Evolutionary conservation across 768 basidiomycete species (phyloP), one percentile per base, ranked within the genome.

Genomic region (Boletus barrowsii): DNA sequence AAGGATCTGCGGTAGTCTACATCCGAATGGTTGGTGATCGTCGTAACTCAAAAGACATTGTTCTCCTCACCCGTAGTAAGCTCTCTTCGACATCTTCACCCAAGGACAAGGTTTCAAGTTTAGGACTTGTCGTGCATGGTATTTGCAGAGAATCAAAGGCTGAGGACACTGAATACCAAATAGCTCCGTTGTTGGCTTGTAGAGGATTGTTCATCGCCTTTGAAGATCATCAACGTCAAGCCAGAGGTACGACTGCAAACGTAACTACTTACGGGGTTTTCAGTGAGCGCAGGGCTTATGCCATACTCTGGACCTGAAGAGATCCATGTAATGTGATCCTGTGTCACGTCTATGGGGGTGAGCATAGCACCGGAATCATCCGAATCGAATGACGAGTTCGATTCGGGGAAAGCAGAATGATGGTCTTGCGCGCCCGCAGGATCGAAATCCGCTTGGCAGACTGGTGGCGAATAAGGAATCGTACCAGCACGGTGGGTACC

Each of bases 181-280:
- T 1, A 42, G 22, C 7, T 7, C 41, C 51, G 11, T 35, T 14
- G 4, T 10, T 18, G 4, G 18, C 0, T 20, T 44, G 53, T 29
- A 8, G 13, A 24, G 22, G 2, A 6, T 33, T 13, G 18, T 2
- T 18, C 41, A 18, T 29, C 9, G 3, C n/a, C 53, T 52, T 57
- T 40, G 32, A 36, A 37, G 24, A 29, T 15, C 22, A 29, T 51
- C 26, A 47, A 41, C 14, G 4, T 29, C 17, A 18, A 45, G 30
- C 4, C n/a, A 11, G 11, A 22, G 7, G 10, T 6, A 47, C 18
- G n/a, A 32, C 50, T 4, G 11, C 17, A 26, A 36, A n/a, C 10
- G 15, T 22, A 37, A 35, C n/a, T 24, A 32, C 59, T 17, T 48
- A 58, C 62, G 3, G 15, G 30, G 20, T 35, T 40, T 49, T 32